Base-by-base conservation (phyloP, 768 basidiomycete genomes). In the Rhizopogon vesiculosus region DNA sequence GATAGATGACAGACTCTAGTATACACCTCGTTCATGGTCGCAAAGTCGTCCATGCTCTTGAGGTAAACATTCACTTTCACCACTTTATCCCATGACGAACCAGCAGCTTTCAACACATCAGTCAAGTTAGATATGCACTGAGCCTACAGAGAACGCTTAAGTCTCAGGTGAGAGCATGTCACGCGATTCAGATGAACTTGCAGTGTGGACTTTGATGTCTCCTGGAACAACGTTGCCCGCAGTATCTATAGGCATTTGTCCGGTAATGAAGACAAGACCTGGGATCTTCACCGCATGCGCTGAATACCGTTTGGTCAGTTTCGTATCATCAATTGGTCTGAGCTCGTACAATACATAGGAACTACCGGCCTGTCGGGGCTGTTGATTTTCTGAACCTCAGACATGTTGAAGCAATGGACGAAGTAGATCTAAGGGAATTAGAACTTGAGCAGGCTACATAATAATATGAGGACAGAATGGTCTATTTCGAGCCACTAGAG, bases 141-240 rank as follows among this genome's bases (percentile, higher is more conserved):
- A 31, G 75, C 76, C 82, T 84, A 57, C 58, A 42, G 54, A 35
- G 57, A 51, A 46, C 16, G 40, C n/a, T n/a, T 46, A 8, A 49
- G 7, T 33, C 18, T 40, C 5, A 41, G 42, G 15, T 29, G 19
- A 38, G 2, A 35, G 3, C 40, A 18, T 7, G n/a, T n/a, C 16
- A 41, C 7, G 8, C 2, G 13, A 38, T 38, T n/a, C 31, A 39
- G 42, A 18, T 31, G 29, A 13, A 64, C 75, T 31, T 64, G 83
- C 84, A 12, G 83, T 83, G 64, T 85, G 83, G 57, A 79, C 83
- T 63, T 79, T 62, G 56, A 86, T 77, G 8, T 78, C 82, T n/a
- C 83, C 83, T 19, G 63, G 63, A 12, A 83, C 76, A 16, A 81
- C 61, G 18, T 74, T 72, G 15, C 79, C 81, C 41, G 73, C 66